Evolutionary conservation across 1,139 yeast species (phyloP).

Genomic region (Candida sp.): DNA sequence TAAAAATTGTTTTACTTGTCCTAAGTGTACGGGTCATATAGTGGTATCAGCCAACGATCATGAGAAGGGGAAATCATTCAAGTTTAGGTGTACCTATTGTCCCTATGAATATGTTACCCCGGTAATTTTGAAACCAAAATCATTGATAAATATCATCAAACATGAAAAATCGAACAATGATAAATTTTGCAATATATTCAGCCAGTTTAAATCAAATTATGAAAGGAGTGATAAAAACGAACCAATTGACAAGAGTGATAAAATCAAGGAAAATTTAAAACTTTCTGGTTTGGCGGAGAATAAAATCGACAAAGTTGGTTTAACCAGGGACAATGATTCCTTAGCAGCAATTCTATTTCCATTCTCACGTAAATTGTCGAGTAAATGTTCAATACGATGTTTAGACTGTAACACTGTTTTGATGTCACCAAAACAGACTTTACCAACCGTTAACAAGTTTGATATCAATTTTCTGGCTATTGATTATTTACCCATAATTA

Average conservation of each 20-base stretch:
- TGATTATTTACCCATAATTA: constrained; percentile 29
- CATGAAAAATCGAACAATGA: constrained; percentile 10
- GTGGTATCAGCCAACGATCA: constrained; percentile 22
- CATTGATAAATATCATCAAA: constrained; percentile 26
- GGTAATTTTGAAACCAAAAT: constrained; percentile 31
- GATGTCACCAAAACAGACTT: constrained; percentile 22
- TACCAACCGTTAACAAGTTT: constrained; percentile 28
- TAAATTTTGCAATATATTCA: constrained; percentile 7
- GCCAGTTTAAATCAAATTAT: constrained; percentile 5
- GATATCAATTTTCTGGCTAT: constrained; percentile 28
- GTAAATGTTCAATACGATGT: constrained; percentile 25
- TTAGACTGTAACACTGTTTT: constrained; percentile 24
- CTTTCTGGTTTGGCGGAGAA: constrained; percentile 1
- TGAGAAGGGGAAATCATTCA: constrained; percentile 30
- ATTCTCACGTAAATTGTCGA: constrained; percentile 19
- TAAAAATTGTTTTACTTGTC: constrained; percentile 41
- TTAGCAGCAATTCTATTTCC: constrained; percentile 14
- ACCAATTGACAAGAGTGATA: neutral
- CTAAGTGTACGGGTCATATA: constrained; percentile 27
- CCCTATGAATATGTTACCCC: constrained; percentile 23
- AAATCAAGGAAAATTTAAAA: constrained; percentile 7
- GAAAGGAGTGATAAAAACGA: neutral
- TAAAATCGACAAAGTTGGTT: neutral
- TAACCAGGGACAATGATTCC: neutral
- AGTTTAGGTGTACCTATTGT: constrained; percentile 32